Evolutionary conservation across 169 alveolate species (phyloP), one percentile per base, ranked within the genome.

Genomic region (Plasmodium relictum): DNA sequence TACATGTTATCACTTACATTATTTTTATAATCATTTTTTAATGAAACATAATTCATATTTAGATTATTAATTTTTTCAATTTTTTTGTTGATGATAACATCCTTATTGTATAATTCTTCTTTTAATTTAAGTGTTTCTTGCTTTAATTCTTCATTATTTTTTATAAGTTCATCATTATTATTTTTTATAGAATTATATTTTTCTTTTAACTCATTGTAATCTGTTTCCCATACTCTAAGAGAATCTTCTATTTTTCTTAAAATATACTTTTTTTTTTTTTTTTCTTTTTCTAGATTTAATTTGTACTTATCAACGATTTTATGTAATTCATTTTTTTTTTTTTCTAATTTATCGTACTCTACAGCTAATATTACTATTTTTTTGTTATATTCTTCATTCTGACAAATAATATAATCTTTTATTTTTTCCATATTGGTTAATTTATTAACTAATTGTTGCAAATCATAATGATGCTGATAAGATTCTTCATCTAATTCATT

Each of bases 401-500:
- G 39, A 7, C 24, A 66, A 1, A 72, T 16, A 8, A 56, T 20
- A 20, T 54, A 1, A 16, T 66, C 83, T 68, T 80, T 80, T 0
- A 42, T 20, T 18, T 80, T 39, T 50, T 80, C 90, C 70, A 80
- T 20, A 31, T 69, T 45, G 3, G 45, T 66, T 39, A 80, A 31
- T 80, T 80, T 80, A 41, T 69, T 66, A 6, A 68, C 90, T 54
- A 80, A 37, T 42, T 80, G 90, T 44, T 80, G 90, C 26, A 80
- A 70, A 59, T 80, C 90, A 59, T 80, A 80, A 61, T 80, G 90
- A 52, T 80, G 90, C 52, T 80, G 90, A 22, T 80, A 74, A 1
- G 90, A 80, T 80, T 80, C 90, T 80, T 80, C 90, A 68, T 80
- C 90, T 54, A 80, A 69, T 45, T 80, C 90, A 20, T 52, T 80